Conservation (phyloP, 1,139 yeast genomes). For the Yamadazyma kanchanaburiensis region DNA sequence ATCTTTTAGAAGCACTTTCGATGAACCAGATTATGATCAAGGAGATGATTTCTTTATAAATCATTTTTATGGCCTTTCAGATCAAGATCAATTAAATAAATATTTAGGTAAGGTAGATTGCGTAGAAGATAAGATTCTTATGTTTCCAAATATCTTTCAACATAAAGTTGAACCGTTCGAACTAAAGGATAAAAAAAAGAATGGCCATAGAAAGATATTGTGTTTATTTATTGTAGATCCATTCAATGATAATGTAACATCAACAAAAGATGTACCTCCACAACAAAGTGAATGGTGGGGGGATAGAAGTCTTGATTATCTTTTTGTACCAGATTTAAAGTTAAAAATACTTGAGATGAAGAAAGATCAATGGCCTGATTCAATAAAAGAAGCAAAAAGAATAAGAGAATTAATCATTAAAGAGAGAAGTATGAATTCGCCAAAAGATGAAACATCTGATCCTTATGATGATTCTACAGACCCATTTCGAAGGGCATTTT, state of each 20-base stretch:
- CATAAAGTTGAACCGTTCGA: conserved; percentile 40
- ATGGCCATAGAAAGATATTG: conserved; percentile 39
- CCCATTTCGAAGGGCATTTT: conserved; percentile 9
- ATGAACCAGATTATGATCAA: conserved; percentile 37
- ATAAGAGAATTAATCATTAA: conserved; percentile 28
- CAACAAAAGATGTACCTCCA: conserved; percentile 37
- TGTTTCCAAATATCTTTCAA: conserved; percentile 40
- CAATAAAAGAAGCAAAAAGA: conserved; percentile 22
- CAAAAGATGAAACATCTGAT: conserved; percentile 2
- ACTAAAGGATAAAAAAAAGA: conserved; percentile 29
- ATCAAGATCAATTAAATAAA: conserved; percentile 21
- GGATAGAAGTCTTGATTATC: conserved; percentile 14
- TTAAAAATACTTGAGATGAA: conserved; percentile 6
- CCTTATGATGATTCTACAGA: conserved; percentile 6
- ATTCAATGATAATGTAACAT: conserved; percentile 21
- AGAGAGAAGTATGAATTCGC: conserved; percentile 20
- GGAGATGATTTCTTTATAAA: conserved; percentile 24
- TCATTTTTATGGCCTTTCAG: conserved; percentile 25
- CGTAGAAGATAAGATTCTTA: conserved; percentile 24
- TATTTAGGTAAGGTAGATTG: conserved; percentile 24
- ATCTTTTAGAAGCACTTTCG: conserved; percentile 28
- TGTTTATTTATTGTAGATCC: conserved; percentile 43
- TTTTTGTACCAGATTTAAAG: conserved; percentile 11
- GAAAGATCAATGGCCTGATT: conserved; percentile 18
- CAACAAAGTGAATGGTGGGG: conserved; percentile 40